These are phyloP conservation scores for Rhizophagus prolifer DNA, from an alignment of 192 early-diverging fungal species.

Conservation along the genomic window DNA sequence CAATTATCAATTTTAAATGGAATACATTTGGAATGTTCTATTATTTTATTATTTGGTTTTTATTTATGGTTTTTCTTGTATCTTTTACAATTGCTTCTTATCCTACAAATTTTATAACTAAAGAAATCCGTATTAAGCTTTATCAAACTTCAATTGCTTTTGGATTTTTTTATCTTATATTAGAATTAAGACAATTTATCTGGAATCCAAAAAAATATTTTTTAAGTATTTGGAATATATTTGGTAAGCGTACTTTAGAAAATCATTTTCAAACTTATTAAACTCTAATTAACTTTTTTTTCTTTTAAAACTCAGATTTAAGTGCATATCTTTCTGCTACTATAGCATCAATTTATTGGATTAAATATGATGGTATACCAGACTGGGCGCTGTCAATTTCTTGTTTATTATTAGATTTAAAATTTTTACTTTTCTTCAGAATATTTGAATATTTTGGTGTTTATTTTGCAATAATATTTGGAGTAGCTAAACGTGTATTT, in stretches of 20 bases:
- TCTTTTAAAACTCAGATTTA: neutral
- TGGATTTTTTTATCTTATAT: neutral
- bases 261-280: neutral
- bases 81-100: neutral
- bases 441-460: no score
- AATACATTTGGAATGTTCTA: neutral
- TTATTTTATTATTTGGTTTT: neutral
- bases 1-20: slow-evolving; percentile 18
- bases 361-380: no score
- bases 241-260: neutral
- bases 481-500: no score
- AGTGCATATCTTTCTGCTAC: neutral
- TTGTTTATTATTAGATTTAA: no score
- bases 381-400: no score
- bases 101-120: neutral
- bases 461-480: no score
- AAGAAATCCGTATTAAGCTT: neutral
- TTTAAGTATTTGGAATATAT: neutral
- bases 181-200: slow-evolving; percentile 14
- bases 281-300: neutral
- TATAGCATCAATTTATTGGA: no score
- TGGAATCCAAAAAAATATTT: neutral
- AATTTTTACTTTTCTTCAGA: no score
- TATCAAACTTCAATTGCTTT: neutral
- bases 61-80: neutral